Percentiles rank a stretch among this genome's conserved stretches.
Conservation (phyloP, 768 basidiomycete genomes). For the Chalciporus sphaerocephalus region DNA sequence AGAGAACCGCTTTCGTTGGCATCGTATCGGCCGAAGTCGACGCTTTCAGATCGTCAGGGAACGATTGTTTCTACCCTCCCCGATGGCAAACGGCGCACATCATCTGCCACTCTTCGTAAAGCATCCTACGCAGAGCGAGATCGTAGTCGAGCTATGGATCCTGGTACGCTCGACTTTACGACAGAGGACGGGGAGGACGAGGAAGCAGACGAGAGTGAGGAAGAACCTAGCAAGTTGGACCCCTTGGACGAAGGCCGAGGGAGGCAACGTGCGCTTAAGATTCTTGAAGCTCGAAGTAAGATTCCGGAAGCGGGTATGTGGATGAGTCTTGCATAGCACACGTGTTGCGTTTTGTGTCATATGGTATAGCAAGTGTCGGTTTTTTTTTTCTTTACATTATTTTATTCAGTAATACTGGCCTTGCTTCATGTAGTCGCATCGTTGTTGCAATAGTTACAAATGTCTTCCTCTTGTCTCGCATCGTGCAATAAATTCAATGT, state of each 20-base stretch:
- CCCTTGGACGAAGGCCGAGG: constrained; percentile 39
- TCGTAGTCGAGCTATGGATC: constrained; percentile 58
- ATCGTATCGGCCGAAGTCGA: constrained; percentile 53
- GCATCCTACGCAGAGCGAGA: constrained; percentile 69
- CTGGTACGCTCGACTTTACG: constrained; percentile 62
- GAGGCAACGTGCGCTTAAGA: constrained; percentile 58
- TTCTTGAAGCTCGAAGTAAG: constrained; percentile 64
- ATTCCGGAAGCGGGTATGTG: constrained; percentile 75
- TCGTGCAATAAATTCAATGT: neutral
- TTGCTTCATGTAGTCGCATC: constrained; percentile 28
- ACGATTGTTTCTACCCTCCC: constrained; percentile 29
- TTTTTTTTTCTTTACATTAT: constrained; percentile 22
- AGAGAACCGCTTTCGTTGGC: constrained; percentile 46
- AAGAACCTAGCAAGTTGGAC: constrained; percentile 20
- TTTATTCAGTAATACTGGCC: constrained; percentile 31
- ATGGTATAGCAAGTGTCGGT: constrained; percentile 10
- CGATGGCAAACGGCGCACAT: constrained; percentile 16
- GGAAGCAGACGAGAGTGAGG: constrained; percentile 33
- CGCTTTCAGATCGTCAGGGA: constrained; percentile 38
- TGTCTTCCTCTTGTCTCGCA: neutral
- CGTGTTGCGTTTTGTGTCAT: constrained; percentile 6
- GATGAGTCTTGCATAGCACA: constrained; percentile 60
- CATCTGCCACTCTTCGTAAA: constrained; percentile 52
- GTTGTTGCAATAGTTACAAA: constrained; percentile 21
- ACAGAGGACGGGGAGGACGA: constrained; percentile 49